Base-by-base conservation (phyloP, 805 yeast species). In the Candida yuanshanica region DNA sequence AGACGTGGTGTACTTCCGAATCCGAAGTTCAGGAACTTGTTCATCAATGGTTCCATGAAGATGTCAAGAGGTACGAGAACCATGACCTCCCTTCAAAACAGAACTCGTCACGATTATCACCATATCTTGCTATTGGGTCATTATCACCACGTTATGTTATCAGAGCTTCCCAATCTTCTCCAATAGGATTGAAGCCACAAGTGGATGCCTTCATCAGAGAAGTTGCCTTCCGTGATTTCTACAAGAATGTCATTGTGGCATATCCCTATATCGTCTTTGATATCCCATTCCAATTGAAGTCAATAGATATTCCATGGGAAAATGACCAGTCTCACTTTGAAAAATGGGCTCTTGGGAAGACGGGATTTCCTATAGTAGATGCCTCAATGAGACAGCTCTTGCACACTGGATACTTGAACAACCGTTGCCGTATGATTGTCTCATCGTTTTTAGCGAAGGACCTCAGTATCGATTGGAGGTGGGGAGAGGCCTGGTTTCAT, bases 211-310 rank as follows among this genome's bases (percentile, higher is more conserved):
- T 72, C 61, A 62, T 75, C 22, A 65, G 79, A 27, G 80, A 77
- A 51, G 62, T 77, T 9, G 76, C 81, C 1, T 77, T 79, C 75
- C 65, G 81, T 49, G 82, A 77, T 50, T 76, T 75, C 43, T 76
- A 75, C 51, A 64, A 69, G 36, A 78, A 76, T 46, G 64, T 72
- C 7, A 46, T 74, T 38, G 60, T 65, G 40, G 62, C 65, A 42
- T 69, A 76, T 72, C 83, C 83, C 4, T 70, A 65, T 44, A 52
- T 72, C 7, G 66, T 69, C 38, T 75, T 75, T 77, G 65, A 62
- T 50, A 51, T 64, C 37, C 81, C 81, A 2, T 71, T 66, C 51
- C 70, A 69, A 41, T 59, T 73, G 35, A 69, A 68, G 35, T 62
- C 66, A 20, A 49, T 64, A 14, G 69, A 63, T 11, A 37, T 75